A percentile compares a stretch with the other conserved stretches of the same genome.
These are phyloP conservation scores for Podila horticola DNA, from an alignment of 192 early-diverging fungal species.

Conservation along the genomic window DNA sequence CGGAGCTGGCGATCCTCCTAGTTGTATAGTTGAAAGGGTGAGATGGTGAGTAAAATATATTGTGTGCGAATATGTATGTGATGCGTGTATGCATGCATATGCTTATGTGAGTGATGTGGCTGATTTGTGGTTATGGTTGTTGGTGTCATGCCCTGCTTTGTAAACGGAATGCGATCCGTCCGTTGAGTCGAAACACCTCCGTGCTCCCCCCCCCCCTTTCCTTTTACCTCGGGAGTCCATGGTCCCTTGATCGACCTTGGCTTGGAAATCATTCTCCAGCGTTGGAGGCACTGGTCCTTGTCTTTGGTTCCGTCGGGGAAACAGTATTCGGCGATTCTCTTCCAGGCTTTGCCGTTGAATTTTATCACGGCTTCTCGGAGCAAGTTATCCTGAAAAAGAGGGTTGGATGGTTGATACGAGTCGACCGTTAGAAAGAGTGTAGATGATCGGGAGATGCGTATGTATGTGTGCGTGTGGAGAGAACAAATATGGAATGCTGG, in stretches of 20 bases:
- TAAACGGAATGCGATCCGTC: too few species aligned
- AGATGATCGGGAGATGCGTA: neutral
- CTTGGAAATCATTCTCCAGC: slow-evolving; percentile 54
- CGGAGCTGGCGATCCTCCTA: slow-evolving; percentile 51
- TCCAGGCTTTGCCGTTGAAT: slow-evolving; percentile 54
- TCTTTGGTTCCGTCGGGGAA: slow-evolving; percentile 50
- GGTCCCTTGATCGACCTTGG: slow-evolving; percentile 51
- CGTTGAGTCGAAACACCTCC: too few species aligned
- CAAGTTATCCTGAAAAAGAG: slow-evolving; percentile 16
- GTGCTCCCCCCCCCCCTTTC: too few species aligned
- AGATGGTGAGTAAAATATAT: too few species aligned
- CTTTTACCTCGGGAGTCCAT: slow-evolving; percentile 48
- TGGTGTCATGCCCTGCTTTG: too few species aligned
- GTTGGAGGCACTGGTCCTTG: slow-evolving; percentile 51
- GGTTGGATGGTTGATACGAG: neutral
- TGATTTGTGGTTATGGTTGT: too few species aligned
- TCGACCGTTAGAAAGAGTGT: neutral
- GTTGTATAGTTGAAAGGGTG: neutral
- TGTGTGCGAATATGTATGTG: neutral
- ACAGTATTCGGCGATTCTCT: slow-evolving; percentile 48
- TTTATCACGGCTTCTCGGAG: slow-evolving; percentile 48
- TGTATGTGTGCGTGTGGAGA: neutral
- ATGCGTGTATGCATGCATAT: too few species aligned
- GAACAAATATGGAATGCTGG: neutral
- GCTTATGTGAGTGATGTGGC: too few species aligned